A percentile compares a stretch with the other conserved stretches of the same genome.
phyloP scores from a whole-genome alignment of 257 asterid species.

The Misopates orontium region DNA sequence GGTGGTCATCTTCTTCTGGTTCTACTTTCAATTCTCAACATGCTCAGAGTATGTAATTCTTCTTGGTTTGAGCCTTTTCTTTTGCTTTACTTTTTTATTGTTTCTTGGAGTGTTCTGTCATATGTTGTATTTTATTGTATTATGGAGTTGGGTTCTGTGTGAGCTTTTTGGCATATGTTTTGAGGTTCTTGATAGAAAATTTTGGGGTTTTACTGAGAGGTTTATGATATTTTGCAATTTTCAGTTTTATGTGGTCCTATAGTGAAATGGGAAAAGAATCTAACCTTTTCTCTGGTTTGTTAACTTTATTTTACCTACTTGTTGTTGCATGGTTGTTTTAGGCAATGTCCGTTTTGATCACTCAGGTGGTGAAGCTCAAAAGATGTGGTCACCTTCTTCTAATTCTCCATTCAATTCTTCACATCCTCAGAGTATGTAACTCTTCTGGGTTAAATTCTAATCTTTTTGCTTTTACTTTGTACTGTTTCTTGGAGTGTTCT shows the following conservation, averaged over 20 bases:
- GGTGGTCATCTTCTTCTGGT: too few species aligned
- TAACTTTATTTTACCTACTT: too few species aligned
- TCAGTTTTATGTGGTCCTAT: background rate
- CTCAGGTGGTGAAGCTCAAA: too few species aligned
- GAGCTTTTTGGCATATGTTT: too few species aligned
- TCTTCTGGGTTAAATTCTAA: background rate
- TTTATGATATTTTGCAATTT: too few species aligned
- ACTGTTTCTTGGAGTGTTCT: background rate
- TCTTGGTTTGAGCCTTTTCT: background rate
- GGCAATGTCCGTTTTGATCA: too few species aligned
- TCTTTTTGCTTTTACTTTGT: background rate
- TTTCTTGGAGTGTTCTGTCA: background rate
- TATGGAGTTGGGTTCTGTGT: too few species aligned
- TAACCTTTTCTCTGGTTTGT: too few species aligned
- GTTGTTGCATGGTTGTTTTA: too few species aligned
- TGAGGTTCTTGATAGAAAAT: background rate
- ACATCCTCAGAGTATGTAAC: constrained; percentile 16
- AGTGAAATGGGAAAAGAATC: background rate
- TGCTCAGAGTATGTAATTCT: constrained; percentile 18
- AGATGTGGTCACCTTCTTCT: too few species aligned
- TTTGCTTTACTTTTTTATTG: background rate
- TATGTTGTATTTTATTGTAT: background rate
- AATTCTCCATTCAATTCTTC: constrained; percentile 22
- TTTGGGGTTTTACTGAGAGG: background rate
- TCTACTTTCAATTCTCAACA: constrained; percentile 20